Percentiles rank a stretch among this genome's conserved stretches.
These are phyloP conservation scores for Schizopora paradoxa DNA, from an alignment of 1,284 basidiomycete genomes.

Conservation along the genomic window DNA sequence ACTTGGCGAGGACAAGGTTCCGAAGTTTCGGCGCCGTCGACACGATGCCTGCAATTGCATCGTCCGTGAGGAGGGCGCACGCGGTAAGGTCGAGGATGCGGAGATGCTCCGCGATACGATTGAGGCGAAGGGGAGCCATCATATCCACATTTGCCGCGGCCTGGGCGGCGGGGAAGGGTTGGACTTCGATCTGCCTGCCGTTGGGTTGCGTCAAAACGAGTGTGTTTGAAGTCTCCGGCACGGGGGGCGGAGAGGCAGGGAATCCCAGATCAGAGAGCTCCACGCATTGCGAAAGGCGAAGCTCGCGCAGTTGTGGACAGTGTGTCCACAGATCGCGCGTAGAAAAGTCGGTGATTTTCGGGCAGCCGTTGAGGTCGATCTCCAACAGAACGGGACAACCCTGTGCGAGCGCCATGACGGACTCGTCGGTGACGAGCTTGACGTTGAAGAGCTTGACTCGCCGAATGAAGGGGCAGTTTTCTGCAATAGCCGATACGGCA, in stretches of 20 bases:
- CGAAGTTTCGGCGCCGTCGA: slow-evolving; percentile 86
- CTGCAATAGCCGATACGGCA: slow-evolving; percentile 75
- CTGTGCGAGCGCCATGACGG: slow-evolving; percentile 76
- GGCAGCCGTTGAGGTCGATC: slow-evolving; percentile 87
- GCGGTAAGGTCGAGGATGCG: slow-evolving; percentile 89
- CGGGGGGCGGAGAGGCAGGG: slow-evolving; percentile 56
- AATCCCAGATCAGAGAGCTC: slow-evolving; percentile 84
- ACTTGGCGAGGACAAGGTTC: slow-evolving; percentile 91
- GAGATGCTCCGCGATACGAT: slow-evolving; percentile 70
- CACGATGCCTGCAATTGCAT: slow-evolving; percentile 87
- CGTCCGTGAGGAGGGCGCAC: slow-evolving; percentile 80
- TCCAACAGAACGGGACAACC: slow-evolving; percentile 88
- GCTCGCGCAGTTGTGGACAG: slow-evolving; percentile 82
- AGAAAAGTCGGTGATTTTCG: slow-evolving; percentile 71
- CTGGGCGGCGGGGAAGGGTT: slow-evolving; percentile 20
- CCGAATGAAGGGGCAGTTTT: slow-evolving; percentile 71
- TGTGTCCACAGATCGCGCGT: slow-evolving; percentile 83
- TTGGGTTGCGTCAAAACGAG: slow-evolving; percentile 48
- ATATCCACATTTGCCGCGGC: slow-evolving; percentile 34
- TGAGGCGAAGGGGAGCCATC: slow-evolving; percentile 57
- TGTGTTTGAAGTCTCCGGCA: slow-evolving; percentile 28
- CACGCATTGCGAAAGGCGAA: slow-evolving; percentile 78
- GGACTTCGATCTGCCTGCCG: slow-evolving; percentile 29
- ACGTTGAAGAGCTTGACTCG: slow-evolving; percentile 85
- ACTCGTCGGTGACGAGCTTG: slow-evolving; percentile 71